A percentile compares a stretch with the other conserved stretches of the same genome.
These are phyloP conservation scores for Yarrowia phangngaensis DNA, from an alignment of 805 yeast genomes.

Conservation along the genomic window DNA sequence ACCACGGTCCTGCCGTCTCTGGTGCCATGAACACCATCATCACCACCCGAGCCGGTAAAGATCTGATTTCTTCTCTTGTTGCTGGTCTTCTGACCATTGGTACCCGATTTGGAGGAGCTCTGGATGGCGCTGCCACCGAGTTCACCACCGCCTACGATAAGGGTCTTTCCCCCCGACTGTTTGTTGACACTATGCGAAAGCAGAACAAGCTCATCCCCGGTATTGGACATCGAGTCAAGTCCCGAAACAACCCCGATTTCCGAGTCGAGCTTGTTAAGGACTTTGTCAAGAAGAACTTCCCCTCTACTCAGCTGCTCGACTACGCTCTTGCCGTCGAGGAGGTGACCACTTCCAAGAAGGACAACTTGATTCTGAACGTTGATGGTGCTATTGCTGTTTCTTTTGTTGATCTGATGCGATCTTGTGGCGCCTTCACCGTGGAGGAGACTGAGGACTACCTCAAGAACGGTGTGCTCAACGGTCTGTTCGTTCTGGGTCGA, in stretches of 20 bases:
- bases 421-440: slow-evolving; percentile 45
- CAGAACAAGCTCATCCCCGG: slow-evolving; percentile 49
- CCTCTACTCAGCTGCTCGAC: slow-evolving; percentile 43
- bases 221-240: slow-evolving; percentile 48
- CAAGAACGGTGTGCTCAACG: slow-evolving; percentile 47
- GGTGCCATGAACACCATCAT: slow-evolving; percentile 50
- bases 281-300: slow-evolving; percentile 46
- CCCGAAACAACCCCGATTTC: slow-evolving; percentile 48
- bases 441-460: slow-evolving; percentile 47
- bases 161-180: slow-evolving; percentile 46
- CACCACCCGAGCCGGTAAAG: slow-evolving; percentile 49
- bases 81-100: slow-evolving; percentile 47
- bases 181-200: slow-evolving; percentile 47
- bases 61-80: slow-evolving; percentile 46
- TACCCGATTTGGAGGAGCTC: slow-evolving; percentile 48
- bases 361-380: slow-evolving; percentile 46
- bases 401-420: slow-evolving; percentile 45
- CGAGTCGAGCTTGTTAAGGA: slow-evolving; percentile 49
- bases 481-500: slow-evolving; percentile 46
- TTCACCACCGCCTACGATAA: slow-evolving; percentile 45
- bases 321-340: slow-evolving; percentile 49
- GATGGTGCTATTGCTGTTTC: slow-evolving; percentile 48
- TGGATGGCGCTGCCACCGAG: slow-evolving; percentile 48
- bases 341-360: slow-evolving; percentile 50
- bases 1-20: slow-evolving; percentile 48